phyloP scores from a whole-genome alignment of 148 eudicot species.

The Gaultheria prostrata region DNA sequence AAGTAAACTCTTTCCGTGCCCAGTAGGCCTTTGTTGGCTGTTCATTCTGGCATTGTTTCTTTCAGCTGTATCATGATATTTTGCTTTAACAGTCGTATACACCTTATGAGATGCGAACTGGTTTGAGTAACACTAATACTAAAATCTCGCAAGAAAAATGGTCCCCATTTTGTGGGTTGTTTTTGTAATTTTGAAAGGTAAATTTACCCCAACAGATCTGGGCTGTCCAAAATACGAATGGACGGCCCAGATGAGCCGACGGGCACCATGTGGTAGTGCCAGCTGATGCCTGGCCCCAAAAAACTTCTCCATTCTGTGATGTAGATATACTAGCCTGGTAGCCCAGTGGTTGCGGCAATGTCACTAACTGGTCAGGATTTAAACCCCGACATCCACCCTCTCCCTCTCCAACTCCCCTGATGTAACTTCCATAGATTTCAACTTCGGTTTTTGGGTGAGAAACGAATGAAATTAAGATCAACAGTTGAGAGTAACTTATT shows the following conservation, averaged over 20 bases:
- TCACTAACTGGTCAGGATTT: neutral
- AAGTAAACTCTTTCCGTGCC: neutral
- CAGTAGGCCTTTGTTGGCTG: slow-evolving; percentile 4
- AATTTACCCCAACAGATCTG: no score
- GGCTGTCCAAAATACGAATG: no score
- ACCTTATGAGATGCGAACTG: neutral
- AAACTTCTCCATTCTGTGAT: no score
- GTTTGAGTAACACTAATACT: neutral
- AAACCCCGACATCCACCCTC: neutral
- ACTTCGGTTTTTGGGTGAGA: neutral
- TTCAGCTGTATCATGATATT: neutral
- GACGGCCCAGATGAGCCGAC: no score
- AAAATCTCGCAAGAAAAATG: neutral
- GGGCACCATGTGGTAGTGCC: no score
- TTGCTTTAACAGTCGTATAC: neutral
- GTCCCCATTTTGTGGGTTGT: neutral
- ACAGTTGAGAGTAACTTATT: neutral
- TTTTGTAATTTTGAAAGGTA: no score
- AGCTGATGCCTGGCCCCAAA: no score
- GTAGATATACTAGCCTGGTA: neutral
- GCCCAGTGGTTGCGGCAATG: neutral
- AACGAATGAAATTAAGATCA: neutral
- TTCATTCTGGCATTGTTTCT: neutral
- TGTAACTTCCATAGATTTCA: neutral
- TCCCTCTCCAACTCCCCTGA: neutral